These are phyloP conservation scores for Nicotiana obtusifolia DNA, from an alignment of 257 asterid genomes.

Conservation along the genomic window DNA sequence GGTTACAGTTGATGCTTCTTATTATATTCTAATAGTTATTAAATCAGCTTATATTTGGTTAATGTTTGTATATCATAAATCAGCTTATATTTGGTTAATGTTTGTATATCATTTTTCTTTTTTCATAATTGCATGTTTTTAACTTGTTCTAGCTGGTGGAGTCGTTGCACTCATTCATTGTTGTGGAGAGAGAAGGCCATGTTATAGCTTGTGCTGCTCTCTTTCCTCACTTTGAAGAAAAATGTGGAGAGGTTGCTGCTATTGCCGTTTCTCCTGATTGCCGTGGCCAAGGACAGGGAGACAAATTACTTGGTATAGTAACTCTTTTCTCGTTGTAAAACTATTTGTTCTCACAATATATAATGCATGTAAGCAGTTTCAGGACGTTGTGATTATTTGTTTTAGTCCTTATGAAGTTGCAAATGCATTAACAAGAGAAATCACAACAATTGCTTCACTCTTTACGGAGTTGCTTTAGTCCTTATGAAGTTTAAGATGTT, in stretches of 20 bases:
- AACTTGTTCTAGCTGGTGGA: constrained; percentile 44
- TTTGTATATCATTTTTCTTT: neutral
- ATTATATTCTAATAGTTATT: neutral
- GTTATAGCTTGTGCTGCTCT: constrained; percentile 87
- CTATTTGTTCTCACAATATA: neutral
- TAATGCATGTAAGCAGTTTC: neutral
- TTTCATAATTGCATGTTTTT: neutral
- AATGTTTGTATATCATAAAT: neutral
- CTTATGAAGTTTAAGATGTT: neutral
- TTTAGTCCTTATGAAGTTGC: neutral
- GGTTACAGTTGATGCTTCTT: constrained; percentile 34
- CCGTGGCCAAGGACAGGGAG: constrained; percentile 98
- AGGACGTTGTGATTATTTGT: neutral
- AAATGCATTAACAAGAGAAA: neutral
- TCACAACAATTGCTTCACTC: neutral
- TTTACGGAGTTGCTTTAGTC: neutral
- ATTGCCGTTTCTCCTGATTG: constrained; percentile 98
- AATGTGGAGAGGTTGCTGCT: constrained; percentile 96
- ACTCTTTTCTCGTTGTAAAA: neutral
- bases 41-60: neutral
- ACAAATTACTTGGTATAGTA: constrained; percentile 83
- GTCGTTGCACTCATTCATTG: constrained; percentile 57
- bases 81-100: neutral
- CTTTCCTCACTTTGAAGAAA: constrained; percentile 63
- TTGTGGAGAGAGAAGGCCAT: constrained; percentile 94